Evolutionary conservation across 495 filamentous ascomycete genomes (phyloP), one percentile per base, ranked within the genome.

Genomic region (Penicillium fimorum): DNA sequence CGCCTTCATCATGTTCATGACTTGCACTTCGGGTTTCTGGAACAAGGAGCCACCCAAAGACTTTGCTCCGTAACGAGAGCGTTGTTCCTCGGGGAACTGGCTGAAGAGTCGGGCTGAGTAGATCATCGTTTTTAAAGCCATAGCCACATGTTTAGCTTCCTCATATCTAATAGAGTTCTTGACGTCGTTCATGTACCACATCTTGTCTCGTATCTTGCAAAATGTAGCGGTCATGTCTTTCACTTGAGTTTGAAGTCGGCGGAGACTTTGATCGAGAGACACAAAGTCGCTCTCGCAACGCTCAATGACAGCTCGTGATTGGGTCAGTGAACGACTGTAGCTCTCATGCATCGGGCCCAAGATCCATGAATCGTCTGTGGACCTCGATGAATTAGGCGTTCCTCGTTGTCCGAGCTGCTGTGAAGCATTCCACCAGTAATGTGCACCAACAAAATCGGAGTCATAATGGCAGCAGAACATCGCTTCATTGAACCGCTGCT

Each of bases 181-280:
- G 42, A 97, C 94, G 70, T 97, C 94, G 6, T 92, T 96, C 60
- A 94, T 89, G 69, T 96, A 98, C 94, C 94, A 98, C 90, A 96
- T 96, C 78, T 97, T 97, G 70, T 95, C 88, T 41, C 94, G 82
- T 1, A 78, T 65, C 45, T 71, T 74, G 44, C 66, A 58, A 37
- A 77, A 61, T 2, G 70, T 71, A 32, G 59, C 40, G 62, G 75
- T 68, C 47, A 72, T 60, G 1, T 66, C 64, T 49, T 72, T 74
- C 15, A 73, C 63, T 3, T 65, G 67, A 15, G 54, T 68, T 49
- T 75, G 71, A n/a, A 79, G 61, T 27, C 67, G 67, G 35, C 65
- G 68, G 30, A 75, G 62, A 42, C 71, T 69, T 5, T 69, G 69
- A 47, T 72, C 70, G 8, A 79, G 57, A 35, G 70, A 64, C 12